These are phyloP conservation scores for Tilletiopsis washingtonensis DNA, from an alignment of 1,284 basidiomycete genomes.

Conservation along the genomic window DNA sequence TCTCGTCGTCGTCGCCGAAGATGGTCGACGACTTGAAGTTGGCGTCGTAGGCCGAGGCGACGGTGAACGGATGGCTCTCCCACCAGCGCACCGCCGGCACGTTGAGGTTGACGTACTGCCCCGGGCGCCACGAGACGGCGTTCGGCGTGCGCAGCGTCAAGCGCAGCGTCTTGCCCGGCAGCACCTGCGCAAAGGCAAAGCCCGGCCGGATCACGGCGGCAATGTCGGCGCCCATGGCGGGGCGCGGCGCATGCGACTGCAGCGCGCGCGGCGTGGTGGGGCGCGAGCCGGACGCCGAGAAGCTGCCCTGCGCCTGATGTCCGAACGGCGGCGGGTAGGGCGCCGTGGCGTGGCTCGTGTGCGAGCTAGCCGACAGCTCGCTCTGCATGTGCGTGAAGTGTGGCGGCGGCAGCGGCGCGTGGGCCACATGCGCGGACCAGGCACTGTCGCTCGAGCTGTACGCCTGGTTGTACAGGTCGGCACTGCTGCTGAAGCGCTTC, in stretches of 20 bases:
- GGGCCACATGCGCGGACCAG: too few relatives aligned
- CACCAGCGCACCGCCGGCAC: constrained; percentile 63
- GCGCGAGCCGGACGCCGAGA: too few relatives aligned
- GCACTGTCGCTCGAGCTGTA: too few relatives aligned
- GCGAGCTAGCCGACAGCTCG: too few relatives aligned
- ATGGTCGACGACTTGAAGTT: constrained; percentile 25
- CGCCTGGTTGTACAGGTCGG: not conserved
- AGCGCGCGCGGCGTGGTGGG: too few relatives aligned
- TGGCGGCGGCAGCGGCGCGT: too few relatives aligned
- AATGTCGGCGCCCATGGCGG: constrained; percentile 35
- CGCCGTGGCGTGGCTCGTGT: too few relatives aligned
- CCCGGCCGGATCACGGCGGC: constrained; percentile 51
- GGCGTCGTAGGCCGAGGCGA: constrained; percentile 60
- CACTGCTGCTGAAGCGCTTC: not conserved
- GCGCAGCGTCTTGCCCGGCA: constrained; percentile 69
- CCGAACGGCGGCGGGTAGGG: too few relatives aligned
- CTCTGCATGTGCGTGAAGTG: too few relatives aligned
- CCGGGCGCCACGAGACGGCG: constrained; percentile 59
- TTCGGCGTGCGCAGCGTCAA: constrained; percentile 60
- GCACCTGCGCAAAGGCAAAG: constrained; percentile 66
- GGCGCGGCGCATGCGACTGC: constrained; percentile 10
- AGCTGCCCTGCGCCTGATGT: too few relatives aligned
- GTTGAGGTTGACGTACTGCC: constrained; percentile 68
- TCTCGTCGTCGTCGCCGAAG: constrained; percentile 20
- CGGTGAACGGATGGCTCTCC: constrained; percentile 74